Percentiles rank a stretch among this genome's conserved stretches.
Evolutionary conservation across 148 eudicot genomes (phyloP).

Genomic region (Chenopodium formosanum): DNA sequence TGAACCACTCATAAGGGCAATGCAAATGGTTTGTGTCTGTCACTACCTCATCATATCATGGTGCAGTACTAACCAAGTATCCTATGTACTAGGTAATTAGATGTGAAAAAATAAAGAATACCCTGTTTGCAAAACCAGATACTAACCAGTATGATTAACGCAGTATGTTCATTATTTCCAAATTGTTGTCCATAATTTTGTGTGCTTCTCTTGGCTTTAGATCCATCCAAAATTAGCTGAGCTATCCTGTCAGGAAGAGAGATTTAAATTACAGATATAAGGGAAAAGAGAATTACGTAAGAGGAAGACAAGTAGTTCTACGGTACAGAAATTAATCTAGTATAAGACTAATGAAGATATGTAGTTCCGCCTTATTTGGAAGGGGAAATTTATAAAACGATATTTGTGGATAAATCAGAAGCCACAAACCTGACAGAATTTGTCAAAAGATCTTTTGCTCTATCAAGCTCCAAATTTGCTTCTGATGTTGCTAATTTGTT

Average conservation of each 20-base stretch:
- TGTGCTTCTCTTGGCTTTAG: slow-evolving; percentile 35
- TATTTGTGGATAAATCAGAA: slow-evolving; percentile 7
- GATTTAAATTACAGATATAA: background rate
- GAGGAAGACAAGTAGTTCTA: background rate
- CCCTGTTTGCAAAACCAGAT: slow-evolving; percentile 2
- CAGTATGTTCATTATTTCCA: slow-evolving; percentile 42
- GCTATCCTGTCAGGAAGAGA: slow-evolving; percentile 52
- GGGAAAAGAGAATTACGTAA: background rate
- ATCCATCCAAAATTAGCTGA: slow-evolving; percentile 33
- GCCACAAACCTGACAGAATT: slow-evolving; percentile 63
- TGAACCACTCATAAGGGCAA: background rate
- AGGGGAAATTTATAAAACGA: background rate
- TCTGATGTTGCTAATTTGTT: slow-evolving; percentile 41
- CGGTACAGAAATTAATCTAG: background rate
- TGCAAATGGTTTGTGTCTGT: background rate
- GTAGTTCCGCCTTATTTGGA: background rate
- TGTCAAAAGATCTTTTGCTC: slow-evolving; percentile 49
- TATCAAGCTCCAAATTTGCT: slow-evolving; percentile 55
- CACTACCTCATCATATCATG: background rate
- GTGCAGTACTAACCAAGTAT: background rate
- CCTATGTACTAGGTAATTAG: background rate
- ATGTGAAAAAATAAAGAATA: background rate
- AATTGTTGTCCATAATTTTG: slow-evolving; percentile 26
- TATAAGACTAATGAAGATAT: no score
- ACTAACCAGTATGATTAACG: slow-evolving; percentile 68